Percentiles rank a stretch among this genome's conserved stretches.
phyloP scores from a whole-genome alignment of 2,329 filamentous ascomycete genomes.

The Fusarium acutatum region DNA sequence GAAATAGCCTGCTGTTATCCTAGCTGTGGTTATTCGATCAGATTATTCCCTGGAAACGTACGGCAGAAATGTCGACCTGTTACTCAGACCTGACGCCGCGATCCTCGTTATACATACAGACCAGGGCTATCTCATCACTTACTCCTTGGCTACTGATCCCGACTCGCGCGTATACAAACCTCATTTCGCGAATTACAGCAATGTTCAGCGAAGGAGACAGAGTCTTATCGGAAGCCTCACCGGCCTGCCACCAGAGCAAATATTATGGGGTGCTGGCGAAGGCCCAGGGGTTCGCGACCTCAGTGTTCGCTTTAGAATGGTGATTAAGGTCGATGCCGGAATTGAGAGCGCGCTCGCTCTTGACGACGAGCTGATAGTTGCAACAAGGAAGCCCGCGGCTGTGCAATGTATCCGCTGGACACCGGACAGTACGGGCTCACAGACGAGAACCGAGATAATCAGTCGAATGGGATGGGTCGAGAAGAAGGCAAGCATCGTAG shows the following conservation, averaged over 20 bases:
- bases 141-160: slow-evolving; percentile 86
- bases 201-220: slow-evolving; percentile 69
- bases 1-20: slow-evolving; percentile 81
- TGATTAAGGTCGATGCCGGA: slow-evolving; percentile 96
- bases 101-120: slow-evolving; percentile 92
- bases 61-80: slow-evolving; percentile 82
- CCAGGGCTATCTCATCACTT: slow-evolving; percentile 89
- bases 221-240: slow-evolving; percentile 67
- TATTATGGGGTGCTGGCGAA: slow-evolving; percentile 81
- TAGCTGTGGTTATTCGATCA: slow-evolving; percentile 87
- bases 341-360: slow-evolving; percentile 88
- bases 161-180: slow-evolving; percentile 86
- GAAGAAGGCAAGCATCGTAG: slow-evolving; percentile 77
- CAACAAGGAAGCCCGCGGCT: slow-evolving; percentile 90
- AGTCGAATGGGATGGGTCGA: slow-evolving; percentile 87
- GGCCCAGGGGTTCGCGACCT: slow-evolving; percentile 84
- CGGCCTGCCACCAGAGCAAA: slow-evolving; percentile 65
- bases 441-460: slow-evolving; percentile 90
- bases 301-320: slow-evolving; percentile 93
- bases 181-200: slow-evolving; percentile 74
- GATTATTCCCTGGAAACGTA: slow-evolving; percentile 81
- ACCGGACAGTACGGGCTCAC: slow-evolving; percentile 79
- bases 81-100: slow-evolving; percentile 89
- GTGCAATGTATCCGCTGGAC: slow-evolving; percentile 97
- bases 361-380: slow-evolving; percentile 91